These are phyloP conservation scores for Dothistroma septosporum DNA, from an alignment of 2,329 filamentous ascomycete species.

Conservation along the genomic window DNA sequence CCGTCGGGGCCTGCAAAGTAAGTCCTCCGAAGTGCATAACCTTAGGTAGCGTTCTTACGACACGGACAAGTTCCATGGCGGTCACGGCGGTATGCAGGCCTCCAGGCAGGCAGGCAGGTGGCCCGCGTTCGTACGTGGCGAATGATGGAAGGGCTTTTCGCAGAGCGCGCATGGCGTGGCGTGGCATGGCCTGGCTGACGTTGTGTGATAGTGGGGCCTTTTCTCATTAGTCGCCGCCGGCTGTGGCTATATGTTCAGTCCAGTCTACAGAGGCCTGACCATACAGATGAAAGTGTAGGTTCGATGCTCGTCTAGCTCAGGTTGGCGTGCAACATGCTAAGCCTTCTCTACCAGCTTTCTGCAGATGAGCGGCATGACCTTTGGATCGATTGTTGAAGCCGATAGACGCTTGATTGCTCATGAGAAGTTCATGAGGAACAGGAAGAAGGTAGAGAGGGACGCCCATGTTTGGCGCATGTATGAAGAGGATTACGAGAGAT, in stretches of 20 bases:
- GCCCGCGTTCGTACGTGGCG: no score
- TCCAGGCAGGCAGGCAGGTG: not conserved
- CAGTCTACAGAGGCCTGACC: conserved; percentile 67
- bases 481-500: conserved; percentile 19
- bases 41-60: not conserved
- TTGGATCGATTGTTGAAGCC: conserved; percentile 72
- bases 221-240: conserved; percentile 59
- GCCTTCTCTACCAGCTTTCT: conserved; percentile 56
- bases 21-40: conserved; percentile 11
- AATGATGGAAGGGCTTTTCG: no score
- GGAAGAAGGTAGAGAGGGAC: conserved; percentile 60
- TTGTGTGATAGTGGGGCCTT: conserved; percentile 58
- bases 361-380: conserved; percentile 81
- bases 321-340: not conserved
- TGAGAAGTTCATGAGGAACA: conserved; percentile 61
- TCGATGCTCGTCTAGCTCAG: not conserved
- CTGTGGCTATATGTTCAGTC: conserved; percentile 61
- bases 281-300: conserved; percentile 74
- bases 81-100: not conserved
- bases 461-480: conserved; percentile 58
- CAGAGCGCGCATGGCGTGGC: no score
- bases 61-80: conserved; percentile 6
- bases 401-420: conserved; percentile 64
- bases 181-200: conserved; percentile 7
- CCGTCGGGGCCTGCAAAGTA: conserved; percentile 63